A percentile compares a stretch with the other conserved stretches of the same genome.
Evolutionary conservation across 345 rosid species (phyloP).

Genomic region (Syzygium oleosum): DNA sequence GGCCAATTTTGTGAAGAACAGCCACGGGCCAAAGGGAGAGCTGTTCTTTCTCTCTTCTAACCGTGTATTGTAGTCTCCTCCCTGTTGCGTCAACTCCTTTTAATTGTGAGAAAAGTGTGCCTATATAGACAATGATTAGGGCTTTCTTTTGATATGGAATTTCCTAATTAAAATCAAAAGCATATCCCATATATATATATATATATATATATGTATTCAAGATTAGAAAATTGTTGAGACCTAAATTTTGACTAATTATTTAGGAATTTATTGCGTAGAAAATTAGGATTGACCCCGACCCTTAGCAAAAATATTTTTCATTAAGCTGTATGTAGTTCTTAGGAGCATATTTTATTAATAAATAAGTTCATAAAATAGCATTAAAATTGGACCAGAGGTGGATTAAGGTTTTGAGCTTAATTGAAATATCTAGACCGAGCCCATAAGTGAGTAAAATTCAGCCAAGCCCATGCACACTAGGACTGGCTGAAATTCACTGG

Average conservation of each 20-base stretch:
- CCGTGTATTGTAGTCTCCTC: too few relatives aligned
- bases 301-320: background rate
- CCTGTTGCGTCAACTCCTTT: too few relatives aligned
- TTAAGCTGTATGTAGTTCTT: background rate
- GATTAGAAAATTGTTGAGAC: background rate
- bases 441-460: background rate
- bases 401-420: background rate
- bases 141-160: too few relatives aligned
- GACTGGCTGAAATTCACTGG: background rate
- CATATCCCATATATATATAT: too few relatives aligned
- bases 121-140: too few relatives aligned
- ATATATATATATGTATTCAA: too few relatives aligned
- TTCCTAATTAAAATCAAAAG: too few relatives aligned
- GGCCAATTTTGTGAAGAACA: too few relatives aligned
- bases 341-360: background rate
- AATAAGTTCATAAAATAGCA: background rate
- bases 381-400: background rate
- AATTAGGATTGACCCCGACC: background rate
- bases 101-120: too few relatives aligned
- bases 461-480: background rate
- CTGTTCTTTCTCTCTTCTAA: too few relatives aligned
- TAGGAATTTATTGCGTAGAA: too few relatives aligned
- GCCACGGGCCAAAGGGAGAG: too few relatives aligned
- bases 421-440: background rate
- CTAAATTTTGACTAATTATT: background rate